phyloP scores from a whole-genome alignment of 345 rosid genomes.

The Populus euphratica region DNA sequence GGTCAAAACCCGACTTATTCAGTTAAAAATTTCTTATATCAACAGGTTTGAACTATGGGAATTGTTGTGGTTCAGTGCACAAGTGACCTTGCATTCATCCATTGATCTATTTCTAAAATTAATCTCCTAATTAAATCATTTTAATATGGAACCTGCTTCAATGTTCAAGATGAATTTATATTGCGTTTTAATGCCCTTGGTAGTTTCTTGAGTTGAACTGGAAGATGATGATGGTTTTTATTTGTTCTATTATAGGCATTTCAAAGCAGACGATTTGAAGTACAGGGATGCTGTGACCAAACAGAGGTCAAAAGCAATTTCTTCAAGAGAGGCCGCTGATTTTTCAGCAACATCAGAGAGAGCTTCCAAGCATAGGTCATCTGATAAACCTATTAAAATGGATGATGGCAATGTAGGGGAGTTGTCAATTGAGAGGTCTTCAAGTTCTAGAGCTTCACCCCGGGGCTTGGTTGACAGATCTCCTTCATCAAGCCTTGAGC shows the following conservation, averaged over 20 bases:
- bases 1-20: neutral
- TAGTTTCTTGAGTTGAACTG: neutral
- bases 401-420: constrained; percentile 71
- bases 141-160: neutral
- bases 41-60: neutral
- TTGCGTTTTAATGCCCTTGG: neutral
- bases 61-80: neutral
- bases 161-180: neutral
- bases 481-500: constrained; percentile 76
- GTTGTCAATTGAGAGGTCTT: constrained; percentile 58
- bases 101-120: neutral
- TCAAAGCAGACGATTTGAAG: constrained; percentile 45
- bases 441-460: constrained; percentile 74
- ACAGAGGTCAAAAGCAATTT: constrained; percentile 48
- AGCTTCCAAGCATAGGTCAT: constrained; percentile 50
- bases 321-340: constrained; percentile 48
- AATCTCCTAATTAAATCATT: neutral
- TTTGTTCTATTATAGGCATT: constrained; percentile 41
- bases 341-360: constrained; percentile 61
- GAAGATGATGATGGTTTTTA: neutral
- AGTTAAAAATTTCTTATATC: neutral
- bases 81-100: neutral
- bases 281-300: constrained; percentile 47
- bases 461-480: constrained; percentile 65
- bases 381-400: constrained; percentile 49